A percentile compares a stretch with the other conserved stretches of the same genome.
Conservation (phyloP, 1,284 basidiomycete species). For the Cronartium quercuum region DNA sequence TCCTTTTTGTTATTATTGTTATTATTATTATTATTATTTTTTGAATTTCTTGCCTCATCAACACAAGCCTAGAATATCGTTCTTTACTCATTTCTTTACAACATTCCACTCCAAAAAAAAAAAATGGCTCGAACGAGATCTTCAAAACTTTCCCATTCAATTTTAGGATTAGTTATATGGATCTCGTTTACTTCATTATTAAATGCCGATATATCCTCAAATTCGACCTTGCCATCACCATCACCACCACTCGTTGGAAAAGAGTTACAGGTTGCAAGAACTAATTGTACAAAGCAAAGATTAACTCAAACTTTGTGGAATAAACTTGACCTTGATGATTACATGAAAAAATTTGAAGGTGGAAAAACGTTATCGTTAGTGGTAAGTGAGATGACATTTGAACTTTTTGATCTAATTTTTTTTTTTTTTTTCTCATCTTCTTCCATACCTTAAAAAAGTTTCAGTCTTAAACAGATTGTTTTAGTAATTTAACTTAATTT, state of each 20-base stretch:
- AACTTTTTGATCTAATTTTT: no score
- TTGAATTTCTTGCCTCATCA: not conserved
- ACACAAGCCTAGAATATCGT: no score
- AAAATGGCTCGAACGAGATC: not conserved
- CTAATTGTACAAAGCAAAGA: not conserved
- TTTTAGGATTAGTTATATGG: not conserved
- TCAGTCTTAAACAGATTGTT: not conserved
- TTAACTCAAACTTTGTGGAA: slow-evolving; percentile 14
- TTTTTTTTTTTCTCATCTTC: not conserved
- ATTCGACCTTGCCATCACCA: not conserved
- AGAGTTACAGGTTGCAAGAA: not conserved
- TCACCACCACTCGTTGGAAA: not conserved
- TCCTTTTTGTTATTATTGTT: not conserved
- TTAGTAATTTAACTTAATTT: not conserved
- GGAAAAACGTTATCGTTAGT: slow-evolving; percentile 15
- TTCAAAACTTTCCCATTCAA: not conserved
- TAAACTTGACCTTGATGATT: slow-evolving; percentile 20
- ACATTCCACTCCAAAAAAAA: not conserved
- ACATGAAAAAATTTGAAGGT: slow-evolving; percentile 15
- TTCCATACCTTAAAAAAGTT: not conserved
- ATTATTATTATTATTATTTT: not conserved
- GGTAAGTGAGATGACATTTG: not conserved
- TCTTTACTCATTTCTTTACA: no score
- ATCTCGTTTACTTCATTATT: not conserved
- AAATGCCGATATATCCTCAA: not conserved